These are phyloP conservation scores for Priceomyces carsonii DNA, from an alignment of 805 yeast genomes.

Conservation along the genomic window DNA sequence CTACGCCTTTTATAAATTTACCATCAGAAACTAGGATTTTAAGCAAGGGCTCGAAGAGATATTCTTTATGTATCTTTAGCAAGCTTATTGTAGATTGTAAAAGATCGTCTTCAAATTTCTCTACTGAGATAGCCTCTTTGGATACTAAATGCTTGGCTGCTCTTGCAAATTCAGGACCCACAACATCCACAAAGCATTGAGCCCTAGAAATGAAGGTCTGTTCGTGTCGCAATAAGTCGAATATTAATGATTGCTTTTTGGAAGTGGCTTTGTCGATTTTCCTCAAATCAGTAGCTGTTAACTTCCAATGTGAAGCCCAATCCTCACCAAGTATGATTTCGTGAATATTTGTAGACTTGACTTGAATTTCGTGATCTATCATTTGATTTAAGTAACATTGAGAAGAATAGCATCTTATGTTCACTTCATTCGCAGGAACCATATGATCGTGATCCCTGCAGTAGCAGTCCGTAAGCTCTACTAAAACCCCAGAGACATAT, in stretches of 20 bases:
- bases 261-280: constrained; percentile 52
- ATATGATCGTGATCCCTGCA: constrained; percentile 28
- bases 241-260: constrained; percentile 72
- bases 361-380: constrained; percentile 26
- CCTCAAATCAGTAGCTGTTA: constrained; percentile 53
- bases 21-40: constrained; percentile 61
- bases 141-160: constrained; percentile 24
- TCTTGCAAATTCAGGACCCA: constrained; percentile 41
- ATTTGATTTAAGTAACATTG: constrained; percentile 35
- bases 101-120: constrained; percentile 60
- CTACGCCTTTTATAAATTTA: constrained; percentile 55
- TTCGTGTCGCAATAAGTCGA: constrained; percentile 72
- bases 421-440: constrained; percentile 14
- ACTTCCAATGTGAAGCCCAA: constrained; percentile 69
- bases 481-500: constrained; percentile 41
- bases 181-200: constrained; percentile 55
- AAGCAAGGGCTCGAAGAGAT: constrained; percentile 58
- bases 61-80: constrained; percentile 53
- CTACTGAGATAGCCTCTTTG: constrained; percentile 21
- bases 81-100: constrained; percentile 57
- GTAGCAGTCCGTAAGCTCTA: constrained; percentile 48
- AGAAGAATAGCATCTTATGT: constrained; percentile 35
- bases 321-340: constrained; percentile 43
- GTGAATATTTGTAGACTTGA: constrained; percentile 23
- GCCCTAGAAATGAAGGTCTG: constrained; percentile 70